phyloP scores from a whole-genome alignment of 2,329 filamentous ascomycete genomes.

The Fusarium poae region DNA sequence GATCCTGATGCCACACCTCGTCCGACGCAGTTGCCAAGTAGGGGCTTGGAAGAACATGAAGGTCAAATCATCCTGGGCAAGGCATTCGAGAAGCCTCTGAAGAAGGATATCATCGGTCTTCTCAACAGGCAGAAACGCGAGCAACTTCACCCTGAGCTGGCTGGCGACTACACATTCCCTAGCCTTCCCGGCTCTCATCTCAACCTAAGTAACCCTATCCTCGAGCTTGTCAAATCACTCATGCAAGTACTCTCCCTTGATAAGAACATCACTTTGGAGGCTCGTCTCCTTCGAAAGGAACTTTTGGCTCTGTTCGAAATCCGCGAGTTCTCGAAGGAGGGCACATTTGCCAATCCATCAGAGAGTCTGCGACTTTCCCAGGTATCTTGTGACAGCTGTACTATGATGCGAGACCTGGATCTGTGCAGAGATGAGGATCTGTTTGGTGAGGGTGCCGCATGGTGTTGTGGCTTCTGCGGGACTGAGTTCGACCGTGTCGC shows the following conservation, averaged over 20 bases:
- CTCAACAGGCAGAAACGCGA: constrained; percentile 89
- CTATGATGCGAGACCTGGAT: constrained; percentile 88
- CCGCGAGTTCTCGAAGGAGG: constrained; percentile 90
- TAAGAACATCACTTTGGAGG: constrained; percentile 90
- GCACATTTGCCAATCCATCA: constrained; percentile 88
- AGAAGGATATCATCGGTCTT: constrained; percentile 87
- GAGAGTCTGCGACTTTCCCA: constrained; percentile 79
- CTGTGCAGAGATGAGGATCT: constrained; percentile 91
- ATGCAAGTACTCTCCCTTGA: constrained; percentile 94
- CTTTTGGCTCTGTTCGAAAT: constrained; percentile 92
- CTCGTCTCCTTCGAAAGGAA: constrained; percentile 88
- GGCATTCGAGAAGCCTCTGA: constrained; percentile 87
- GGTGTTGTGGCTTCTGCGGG: constrained; percentile 83
- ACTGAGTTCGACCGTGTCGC: constrained; percentile 80
- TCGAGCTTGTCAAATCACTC: constrained; percentile 92
- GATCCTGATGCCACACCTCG: constrained; percentile 66
- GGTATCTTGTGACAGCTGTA: constrained; percentile 90
- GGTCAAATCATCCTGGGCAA: constrained; percentile 79
- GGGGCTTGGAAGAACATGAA: constrained; percentile 70
- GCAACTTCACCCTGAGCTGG: constrained; percentile 88
- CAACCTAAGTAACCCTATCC: constrained; percentile 72
- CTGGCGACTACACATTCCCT: constrained; percentile 88
- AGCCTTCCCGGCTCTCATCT: constrained; percentile 78
- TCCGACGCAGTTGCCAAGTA: constrained; percentile 70
- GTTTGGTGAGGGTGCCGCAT: constrained; percentile 66